Evolutionary conservation across 2,329 filamentous ascomycete genomes (phyloP).

Genomic region (Cercospora sojina): DNA sequence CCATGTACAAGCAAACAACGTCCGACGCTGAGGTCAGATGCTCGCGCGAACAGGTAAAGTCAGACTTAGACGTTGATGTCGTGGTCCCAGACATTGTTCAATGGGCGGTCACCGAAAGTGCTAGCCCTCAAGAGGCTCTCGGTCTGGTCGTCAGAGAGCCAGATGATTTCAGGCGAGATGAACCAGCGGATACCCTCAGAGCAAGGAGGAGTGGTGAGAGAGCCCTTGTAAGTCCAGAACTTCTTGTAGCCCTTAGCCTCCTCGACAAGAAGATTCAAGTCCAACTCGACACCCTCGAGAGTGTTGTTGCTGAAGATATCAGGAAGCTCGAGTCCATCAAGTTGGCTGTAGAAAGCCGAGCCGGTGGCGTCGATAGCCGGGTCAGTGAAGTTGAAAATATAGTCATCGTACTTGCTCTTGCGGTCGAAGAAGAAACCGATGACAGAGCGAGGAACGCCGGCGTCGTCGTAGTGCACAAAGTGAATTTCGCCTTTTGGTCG

Average conservation of each 20-base stretch:
- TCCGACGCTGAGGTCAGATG: background rate
- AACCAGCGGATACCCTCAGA: constrained; percentile 51
- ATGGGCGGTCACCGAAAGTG: constrained; percentile 46
- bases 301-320: constrained; percentile 24
- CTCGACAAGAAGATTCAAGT: constrained; percentile 39
- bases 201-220: constrained; percentile 51
- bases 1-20: background rate
- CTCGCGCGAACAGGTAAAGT: background rate
- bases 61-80: constrained; percentile 10
- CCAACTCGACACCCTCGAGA: constrained; percentile 25
- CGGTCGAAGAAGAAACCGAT: constrained; percentile 50
- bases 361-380: constrained; percentile 17
- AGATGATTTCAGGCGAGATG: constrained; percentile 44
- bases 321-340: constrained; percentile 24
- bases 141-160: constrained; percentile 49
- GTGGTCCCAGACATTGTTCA: constrained; percentile 40
- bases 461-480: constrained; percentile 48
- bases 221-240: constrained; percentile 53
- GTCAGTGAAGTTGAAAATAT: constrained; percentile 16
- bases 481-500: constrained; percentile 51
- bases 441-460: constrained; percentile 47
- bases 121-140: constrained; percentile 46
- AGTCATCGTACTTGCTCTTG: constrained; percentile 31
- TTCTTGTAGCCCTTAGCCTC: constrained; percentile 44
- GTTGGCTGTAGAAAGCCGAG: constrained; percentile 45